These are phyloP conservation scores for Hypoxylon intermedium DNA, from an alignment of 495 filamentous ascomycete species.

Conservation along the genomic window DNA sequence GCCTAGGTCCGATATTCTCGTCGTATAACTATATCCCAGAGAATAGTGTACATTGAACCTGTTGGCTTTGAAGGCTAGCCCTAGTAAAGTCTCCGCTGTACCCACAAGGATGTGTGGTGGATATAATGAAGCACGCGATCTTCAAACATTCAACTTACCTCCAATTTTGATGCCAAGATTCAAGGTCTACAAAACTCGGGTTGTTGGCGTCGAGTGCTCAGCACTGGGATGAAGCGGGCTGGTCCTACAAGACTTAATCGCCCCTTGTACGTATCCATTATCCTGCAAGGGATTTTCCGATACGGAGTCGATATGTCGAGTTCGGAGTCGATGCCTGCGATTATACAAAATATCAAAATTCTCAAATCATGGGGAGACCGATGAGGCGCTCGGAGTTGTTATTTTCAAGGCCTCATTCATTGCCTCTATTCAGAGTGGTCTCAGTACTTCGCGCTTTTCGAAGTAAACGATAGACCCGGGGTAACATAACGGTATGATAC, in stretches of 20 bases:
- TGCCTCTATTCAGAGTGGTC: neutral
- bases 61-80: neutral
- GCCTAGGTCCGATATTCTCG: conserved; percentile 13
- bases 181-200: neutral
- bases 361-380: conserved; percentile 2
- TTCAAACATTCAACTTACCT: neutral
- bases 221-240: neutral
- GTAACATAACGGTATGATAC: conserved; percentile 20
- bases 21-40: neutral
- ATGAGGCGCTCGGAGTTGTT: conserved; percentile 7
- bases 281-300: neutral
- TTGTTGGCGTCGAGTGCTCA: neutral
- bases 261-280: conserved; percentile 9
- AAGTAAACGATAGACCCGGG: conserved; percentile 9
- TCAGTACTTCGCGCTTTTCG: neutral
- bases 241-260: neutral
- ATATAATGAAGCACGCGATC: neutral
- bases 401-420: conserved; percentile 1
- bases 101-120: neutral
- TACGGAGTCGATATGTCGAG: conserved; percentile 1
- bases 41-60: neutral
- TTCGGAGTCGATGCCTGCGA: neutral
- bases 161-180: neutral
- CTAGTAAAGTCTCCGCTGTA: neutral
- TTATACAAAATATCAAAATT: neutral